Evolutionary conservation across 2,329 filamentous ascomycete genomes (phyloP).

Genomic region (Trichocomaceae sp.): DNA sequence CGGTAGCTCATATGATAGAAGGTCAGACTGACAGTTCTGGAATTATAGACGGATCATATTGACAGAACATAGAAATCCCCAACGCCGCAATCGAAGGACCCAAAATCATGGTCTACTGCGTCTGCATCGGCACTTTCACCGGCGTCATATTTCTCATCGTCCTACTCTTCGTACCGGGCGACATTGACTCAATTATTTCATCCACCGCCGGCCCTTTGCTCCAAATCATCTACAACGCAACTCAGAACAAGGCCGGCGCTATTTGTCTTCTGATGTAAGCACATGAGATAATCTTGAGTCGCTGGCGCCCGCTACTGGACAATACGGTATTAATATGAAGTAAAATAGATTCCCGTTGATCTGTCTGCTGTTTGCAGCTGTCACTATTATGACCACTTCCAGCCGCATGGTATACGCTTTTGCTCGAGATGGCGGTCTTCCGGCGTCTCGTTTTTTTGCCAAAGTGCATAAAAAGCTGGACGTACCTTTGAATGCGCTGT

Average conservation of each 20-base stretch:
- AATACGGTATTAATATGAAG: not conserved
- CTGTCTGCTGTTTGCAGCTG: slow-evolving; percentile 59
- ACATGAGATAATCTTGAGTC: not conserved
- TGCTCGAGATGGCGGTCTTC: slow-evolving; percentile 59
- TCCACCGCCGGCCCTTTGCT: slow-evolving; percentile 54
- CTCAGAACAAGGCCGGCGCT: slow-evolving; percentile 54
- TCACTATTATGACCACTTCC: slow-evolving; percentile 59
- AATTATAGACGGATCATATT: not conserved
- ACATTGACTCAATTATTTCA: slow-evolving; percentile 50
- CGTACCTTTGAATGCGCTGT: slow-evolving; percentile 60
- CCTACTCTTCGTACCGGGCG: slow-evolving; percentile 57
- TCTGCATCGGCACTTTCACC: slow-evolving; percentile 56
- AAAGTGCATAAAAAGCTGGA: slow-evolving; percentile 55
- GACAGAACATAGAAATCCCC: slow-evolving; percentile 30
- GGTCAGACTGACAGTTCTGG: slow-evolving; percentile 15
- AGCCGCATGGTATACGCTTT: slow-evolving; percentile 64
- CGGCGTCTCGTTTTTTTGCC: slow-evolving; percentile 54
- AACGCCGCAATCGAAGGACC: slow-evolving; percentile 51
- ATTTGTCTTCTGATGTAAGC: slow-evolving; percentile 56
- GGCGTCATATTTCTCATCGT: slow-evolving; percentile 58
- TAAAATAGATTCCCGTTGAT: slow-evolving; percentile 48
- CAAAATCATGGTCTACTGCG: slow-evolving; percentile 60
- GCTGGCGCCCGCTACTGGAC: no score
- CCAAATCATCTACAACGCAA: slow-evolving; percentile 58
- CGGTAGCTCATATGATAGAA: slow-evolving; percentile 49